Evolutionary conservation across 768 basidiomycete species (phyloP).

Genomic region (Basidioascus undulatus): DNA sequence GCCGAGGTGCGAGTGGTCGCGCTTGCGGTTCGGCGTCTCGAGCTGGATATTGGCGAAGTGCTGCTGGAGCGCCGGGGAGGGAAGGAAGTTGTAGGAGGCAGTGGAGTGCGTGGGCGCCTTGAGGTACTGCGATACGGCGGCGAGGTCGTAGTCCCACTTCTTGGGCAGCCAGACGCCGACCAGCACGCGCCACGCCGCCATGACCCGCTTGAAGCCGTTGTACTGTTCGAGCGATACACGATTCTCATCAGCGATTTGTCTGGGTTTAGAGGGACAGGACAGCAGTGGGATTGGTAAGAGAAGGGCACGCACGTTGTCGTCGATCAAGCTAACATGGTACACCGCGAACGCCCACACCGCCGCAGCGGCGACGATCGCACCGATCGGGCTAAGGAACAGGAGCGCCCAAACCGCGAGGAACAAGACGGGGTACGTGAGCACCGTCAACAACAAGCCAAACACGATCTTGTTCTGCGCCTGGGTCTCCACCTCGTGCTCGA

Average conservation of each 20-base stretch:
- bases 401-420: constrained; percentile 73
- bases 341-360: constrained; percentile 53
- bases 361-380: constrained; percentile 42
- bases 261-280: neutral
- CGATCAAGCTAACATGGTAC: constrained; percentile 68
- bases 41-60: constrained; percentile 6
- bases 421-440: constrained; percentile 54
- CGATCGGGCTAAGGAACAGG: constrained; percentile 46
- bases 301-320: constrained; percentile 30
- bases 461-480: constrained; percentile 92
- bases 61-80: constrained; percentile 18
- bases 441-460: constrained; percentile 47
- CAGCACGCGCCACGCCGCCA: constrained; percentile 89
- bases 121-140: constrained; percentile 50
- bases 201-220: constrained; percentile 52
- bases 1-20: constrained; percentile 7
- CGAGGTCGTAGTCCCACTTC: constrained; percentile 50
- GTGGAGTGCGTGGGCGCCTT: constrained; percentile 38
- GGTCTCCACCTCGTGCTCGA: constrained; percentile 71
- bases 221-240: neutral
- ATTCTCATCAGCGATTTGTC: too few relatives aligned
- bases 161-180: constrained; percentile 82
- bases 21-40: neutral
- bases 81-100: constrained; percentile 49
- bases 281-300: neutral